A percentile compares a stretch with the other conserved stretches of the same genome.
These are phyloP conservation scores for Soucietia sequanensis DNA, from an alignment of 805 yeast species.

Conservation along the genomic window DNA sequence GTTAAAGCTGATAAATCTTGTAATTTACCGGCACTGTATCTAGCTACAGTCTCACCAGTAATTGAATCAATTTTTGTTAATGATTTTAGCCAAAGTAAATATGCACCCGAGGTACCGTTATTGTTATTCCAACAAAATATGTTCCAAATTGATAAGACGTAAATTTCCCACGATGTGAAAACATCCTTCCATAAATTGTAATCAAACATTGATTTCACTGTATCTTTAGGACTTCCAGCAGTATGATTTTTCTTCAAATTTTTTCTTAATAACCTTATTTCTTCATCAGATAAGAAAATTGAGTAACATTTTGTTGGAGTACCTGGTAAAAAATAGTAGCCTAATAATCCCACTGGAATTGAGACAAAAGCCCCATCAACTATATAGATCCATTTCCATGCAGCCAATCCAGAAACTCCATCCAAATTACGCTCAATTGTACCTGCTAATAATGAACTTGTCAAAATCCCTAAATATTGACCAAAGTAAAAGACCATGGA, in stretches of 20 bases:
- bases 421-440: slow-evolving; percentile 47
- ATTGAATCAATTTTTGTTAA: slow-evolving; percentile 37
- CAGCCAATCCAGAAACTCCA: slow-evolving; percentile 52
- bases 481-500: slow-evolving; percentile 51
- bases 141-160: slow-evolving; percentile 53
- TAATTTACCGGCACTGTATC: slow-evolving; percentile 28
- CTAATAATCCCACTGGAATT: slow-evolving; percentile 54
- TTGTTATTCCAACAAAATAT: slow-evolving; percentile 63
- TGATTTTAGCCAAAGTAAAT: slow-evolving; percentile 54
- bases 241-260: slow-evolving; percentile 24
- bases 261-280: slow-evolving; percentile 31
- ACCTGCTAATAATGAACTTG: slow-evolving; percentile 63
- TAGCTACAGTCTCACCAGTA: slow-evolving; percentile 3
- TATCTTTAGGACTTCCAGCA: slow-evolving; percentile 18
- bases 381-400: slow-evolving; percentile 77
- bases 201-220: slow-evolving; percentile 38
- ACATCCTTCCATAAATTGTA: slow-evolving; percentile 51
- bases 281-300: slow-evolving; percentile 33
- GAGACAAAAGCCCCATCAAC: slow-evolving; percentile 64
- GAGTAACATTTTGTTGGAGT: slow-evolving; percentile 51
- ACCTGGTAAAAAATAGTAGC: slow-evolving; percentile 60
- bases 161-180: slow-evolving; percentile 58
- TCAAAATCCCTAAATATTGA: slow-evolving; percentile 59
- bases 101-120: slow-evolving; percentile 45
- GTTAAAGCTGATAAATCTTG: slow-evolving; percentile 46